These are phyloP conservation scores for Naganishia sp. DNA, from an alignment of 1,284 basidiomycete species.

Conservation along the genomic window DNA sequence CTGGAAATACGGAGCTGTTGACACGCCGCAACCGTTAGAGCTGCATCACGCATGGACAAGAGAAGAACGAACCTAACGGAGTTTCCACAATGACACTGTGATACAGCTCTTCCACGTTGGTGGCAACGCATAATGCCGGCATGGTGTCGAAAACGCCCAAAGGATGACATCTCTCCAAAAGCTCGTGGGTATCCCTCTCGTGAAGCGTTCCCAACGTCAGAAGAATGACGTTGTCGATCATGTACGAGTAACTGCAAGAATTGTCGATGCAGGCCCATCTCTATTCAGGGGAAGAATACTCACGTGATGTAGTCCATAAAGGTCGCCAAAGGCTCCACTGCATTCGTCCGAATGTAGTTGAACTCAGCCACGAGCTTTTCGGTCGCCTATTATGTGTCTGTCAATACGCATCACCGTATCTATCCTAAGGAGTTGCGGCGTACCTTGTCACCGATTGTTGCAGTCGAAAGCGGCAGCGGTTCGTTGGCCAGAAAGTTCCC, in stretches of 20 bases:
- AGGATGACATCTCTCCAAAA: constrained; percentile 95
- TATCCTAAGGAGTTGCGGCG: constrained; percentile 2
- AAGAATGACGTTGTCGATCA: constrained; percentile 99
- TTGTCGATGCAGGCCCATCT: constrained; percentile 17
- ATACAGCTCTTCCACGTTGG: constrained; percentile 98
- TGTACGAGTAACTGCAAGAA: constrained; percentile 80
- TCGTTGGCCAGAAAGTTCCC: constrained; percentile 98
- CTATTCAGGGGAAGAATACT: constrained; percentile 45
- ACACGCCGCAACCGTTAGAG: constrained; percentile 26
- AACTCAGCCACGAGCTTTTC: constrained; percentile 95
- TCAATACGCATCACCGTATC: too few relatives aligned
- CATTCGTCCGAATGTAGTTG: constrained; percentile 88
- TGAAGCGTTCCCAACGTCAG: constrained; percentile 97
- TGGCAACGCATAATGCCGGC: constrained; percentile 98
- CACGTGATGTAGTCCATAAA: constrained; percentile 98
- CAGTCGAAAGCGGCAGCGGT: constrained; percentile 89
- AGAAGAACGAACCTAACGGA: constrained; percentile 70
- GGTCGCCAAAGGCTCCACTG: constrained; percentile 84
- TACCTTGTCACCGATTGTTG: constrained; percentile 85
- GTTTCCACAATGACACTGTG: constrained; percentile 97
- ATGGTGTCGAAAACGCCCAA: constrained; percentile 97
- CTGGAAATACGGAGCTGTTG: constrained; percentile 89
- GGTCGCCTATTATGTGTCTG: constrained; percentile 62
- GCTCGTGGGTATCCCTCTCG: constrained; percentile 95
- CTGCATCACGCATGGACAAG: constrained; percentile 3